These are phyloP conservation scores for Mycena vulgaris DNA, from an alignment of 768 basidiomycete genomes.

Conservation along the genomic window DNA sequence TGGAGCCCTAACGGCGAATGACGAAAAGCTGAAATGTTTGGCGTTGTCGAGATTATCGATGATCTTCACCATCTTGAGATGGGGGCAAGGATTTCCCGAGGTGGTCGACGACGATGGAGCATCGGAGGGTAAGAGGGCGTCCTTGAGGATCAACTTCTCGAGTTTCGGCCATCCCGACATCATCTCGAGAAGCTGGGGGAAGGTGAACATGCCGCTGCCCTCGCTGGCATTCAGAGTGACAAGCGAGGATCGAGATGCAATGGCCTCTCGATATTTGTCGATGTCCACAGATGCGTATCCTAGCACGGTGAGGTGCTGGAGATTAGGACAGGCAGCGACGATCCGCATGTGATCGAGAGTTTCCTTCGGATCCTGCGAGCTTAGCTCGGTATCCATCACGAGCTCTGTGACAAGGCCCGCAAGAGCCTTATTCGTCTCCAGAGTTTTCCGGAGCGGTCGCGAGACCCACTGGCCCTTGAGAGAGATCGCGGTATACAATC, in stretches of 20 bases:
- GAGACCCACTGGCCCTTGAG: conserved; percentile 27
- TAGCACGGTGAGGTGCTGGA: conserved; percentile 29
- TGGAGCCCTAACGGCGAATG: conserved; percentile 25
- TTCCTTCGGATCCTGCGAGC: conserved; percentile 25
- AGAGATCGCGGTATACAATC: conserved; percentile 25
- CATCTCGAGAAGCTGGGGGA: conserved; percentile 27
- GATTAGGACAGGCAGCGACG: conserved; percentile 26
- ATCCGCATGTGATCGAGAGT: conserved; percentile 26
- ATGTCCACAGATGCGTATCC: conserved; percentile 22
- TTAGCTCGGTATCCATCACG: conserved; percentile 32
- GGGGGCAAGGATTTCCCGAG: neutral
- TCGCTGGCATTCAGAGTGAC: conserved; percentile 30
- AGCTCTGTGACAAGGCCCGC: conserved; percentile 23
- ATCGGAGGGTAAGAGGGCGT: conserved; percentile 15
- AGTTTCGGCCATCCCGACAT: conserved; percentile 21
- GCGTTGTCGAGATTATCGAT: conserved; percentile 25
- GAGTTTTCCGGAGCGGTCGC: conserved; percentile 23
- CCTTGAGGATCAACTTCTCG: conserved; percentile 31
- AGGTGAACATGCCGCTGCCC: conserved; percentile 29
- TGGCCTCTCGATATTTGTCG: conserved; percentile 12
- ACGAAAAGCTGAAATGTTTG: conserved; percentile 12
- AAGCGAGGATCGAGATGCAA: conserved; percentile 1
- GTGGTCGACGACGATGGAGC: neutral
- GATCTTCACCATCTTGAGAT: conserved; percentile 33
- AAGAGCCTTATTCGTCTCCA: conserved; percentile 3